Evolutionary conservation across 2,329 filamentous ascomycete species (phyloP), one percentile per base, ranked within the genome.

Genomic region (Mycosphaerelloides madeirae): DNA sequence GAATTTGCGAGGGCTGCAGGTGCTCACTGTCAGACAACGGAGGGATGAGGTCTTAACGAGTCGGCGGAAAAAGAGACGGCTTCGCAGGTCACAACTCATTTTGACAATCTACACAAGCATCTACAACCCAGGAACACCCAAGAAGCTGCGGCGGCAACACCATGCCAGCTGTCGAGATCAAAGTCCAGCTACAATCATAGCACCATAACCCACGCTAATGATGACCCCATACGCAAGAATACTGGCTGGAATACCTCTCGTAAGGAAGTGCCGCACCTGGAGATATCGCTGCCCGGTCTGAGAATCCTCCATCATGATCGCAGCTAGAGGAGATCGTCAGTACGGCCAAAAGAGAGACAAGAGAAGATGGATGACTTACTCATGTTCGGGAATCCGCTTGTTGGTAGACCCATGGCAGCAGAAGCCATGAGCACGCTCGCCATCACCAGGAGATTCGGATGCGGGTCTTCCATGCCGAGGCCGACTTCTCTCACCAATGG

Each of bases 241-340:
- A 66, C 86, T 94, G 62, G 85, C 83, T 1, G 93, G 91, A 29
- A 98, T 80, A 61, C 93, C 93, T n/a, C 90, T 76, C 40, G 85
- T 94, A 60, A 98, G 84, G 68, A 98, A 98, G 65, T 98, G 93
- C 63, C 85, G 86, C 41, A 98, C 94, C 48, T 85, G 77, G 42
- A 98, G 77, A 63, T 98, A 98, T 44, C 93, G 78, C 64, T 95
- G 87, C 7, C 93, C 93, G 0, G 90, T 94, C 52, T 84, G 78
- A 0, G 87, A 79, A 59, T 98, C 91, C 69, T 98, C 93, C 76
- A 97, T 97, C 93, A 98, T 97, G 60, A 98, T 97, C 3, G 93
- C 93, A 61, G 93, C 88, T 94, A 38, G n/a, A 32, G 32, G 46
- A 16, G 29, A 31, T 28, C 28, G 35, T 32, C 9, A 41, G 31